phyloP scores from a whole-genome alignment of 2,329 filamentous ascomycete genomes.

The Apiospora marii region DNA sequence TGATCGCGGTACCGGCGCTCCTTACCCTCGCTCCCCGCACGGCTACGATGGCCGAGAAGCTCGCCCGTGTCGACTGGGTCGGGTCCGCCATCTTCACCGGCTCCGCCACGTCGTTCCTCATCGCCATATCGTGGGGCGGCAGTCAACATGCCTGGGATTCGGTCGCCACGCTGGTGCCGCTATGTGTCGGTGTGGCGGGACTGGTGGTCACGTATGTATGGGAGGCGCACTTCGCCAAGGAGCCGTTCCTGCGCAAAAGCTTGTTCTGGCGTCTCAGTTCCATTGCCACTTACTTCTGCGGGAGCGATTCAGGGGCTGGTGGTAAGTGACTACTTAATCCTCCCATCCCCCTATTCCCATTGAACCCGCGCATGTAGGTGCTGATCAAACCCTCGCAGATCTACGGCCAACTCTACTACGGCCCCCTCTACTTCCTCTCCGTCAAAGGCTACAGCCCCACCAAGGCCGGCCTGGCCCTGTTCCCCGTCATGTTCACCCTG shows the following conservation, averaged over 20 bases:
- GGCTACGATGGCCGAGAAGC: conserved; percentile 41
- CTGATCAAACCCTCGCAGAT: conserved; percentile 1
- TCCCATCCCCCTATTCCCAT: neutral
- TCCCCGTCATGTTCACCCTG: conserved; percentile 32
- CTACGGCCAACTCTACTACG: conserved; percentile 26
- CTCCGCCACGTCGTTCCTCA: conserved; percentile 49
- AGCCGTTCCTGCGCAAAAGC: conserved; percentile 41
- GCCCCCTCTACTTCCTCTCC: conserved; percentile 33
- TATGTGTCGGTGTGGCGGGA: conserved; percentile 51
- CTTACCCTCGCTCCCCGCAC: conserved; percentile 45
- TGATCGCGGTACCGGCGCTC: conserved; percentile 48
- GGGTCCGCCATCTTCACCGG: conserved; percentile 52
- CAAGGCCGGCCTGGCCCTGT: conserved; percentile 31
- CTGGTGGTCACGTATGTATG: conserved; percentile 47
- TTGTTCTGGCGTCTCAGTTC: conserved; percentile 41
- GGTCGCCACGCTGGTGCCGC: conserved; percentile 48
- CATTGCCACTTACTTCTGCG: conserved; percentile 41
- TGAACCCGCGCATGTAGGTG: too few species aligned
- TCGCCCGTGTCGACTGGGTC: conserved; percentile 50
- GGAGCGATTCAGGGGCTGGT: conserved; percentile 44
- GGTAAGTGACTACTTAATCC: conserved; percentile 30
- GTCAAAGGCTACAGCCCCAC: conserved; percentile 31
- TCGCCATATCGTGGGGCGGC: conserved; percentile 54
- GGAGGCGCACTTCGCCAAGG: conserved; percentile 42
- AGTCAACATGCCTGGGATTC: conserved; percentile 51